Evolutionary conservation across 106 monocot species (phyloP), one percentile per base, ranked within the genome.

Genomic region (Amphibolis antarctica): DNA sequence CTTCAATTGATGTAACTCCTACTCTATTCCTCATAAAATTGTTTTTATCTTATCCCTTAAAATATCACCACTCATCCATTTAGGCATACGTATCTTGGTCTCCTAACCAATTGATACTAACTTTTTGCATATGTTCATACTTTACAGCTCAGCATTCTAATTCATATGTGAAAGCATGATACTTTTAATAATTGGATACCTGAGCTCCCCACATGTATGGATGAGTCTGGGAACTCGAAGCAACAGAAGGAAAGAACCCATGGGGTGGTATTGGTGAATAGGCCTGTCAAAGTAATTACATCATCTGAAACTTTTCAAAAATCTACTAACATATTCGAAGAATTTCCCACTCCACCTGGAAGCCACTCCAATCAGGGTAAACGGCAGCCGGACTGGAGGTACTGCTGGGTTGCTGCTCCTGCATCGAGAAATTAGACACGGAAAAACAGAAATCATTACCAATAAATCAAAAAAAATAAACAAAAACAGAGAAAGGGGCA

Each of bases 181-280:
- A 51, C 20, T 19, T 10, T 18, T 49, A 28, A 3, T 6, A 27
- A 28, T 22, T 28, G 58, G 17, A 19, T 59, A 98, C 96, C 96
- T 91, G 96, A 74, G 89, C 74, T 70, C 96, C 96, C 96, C 96
- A 98, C 84, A 98, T 81, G 72, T 87, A 98, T 25, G 89, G 84
- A 77, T 89, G 89, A 64, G 80, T 75, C 48, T 82, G 90, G 49
- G 94, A 78, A 64, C 82, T 81, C 3, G 94, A 96, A 22, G 77
- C 89, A 55, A 88, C 77, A 26, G 92, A 84, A 63, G 72, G 94
- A 66, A 84, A 94, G 84, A 84, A 96, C 43, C 89, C 94, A 73
- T 79, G 94, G 1, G 80, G 80, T 17, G 79, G 79, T 48, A 89
- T 78, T 13, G 84, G 80, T 48, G 94, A 90, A 77, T 96, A 96